Conservation (phyloP, 257 asterid species). For the Scutellaria barbata region DNA sequence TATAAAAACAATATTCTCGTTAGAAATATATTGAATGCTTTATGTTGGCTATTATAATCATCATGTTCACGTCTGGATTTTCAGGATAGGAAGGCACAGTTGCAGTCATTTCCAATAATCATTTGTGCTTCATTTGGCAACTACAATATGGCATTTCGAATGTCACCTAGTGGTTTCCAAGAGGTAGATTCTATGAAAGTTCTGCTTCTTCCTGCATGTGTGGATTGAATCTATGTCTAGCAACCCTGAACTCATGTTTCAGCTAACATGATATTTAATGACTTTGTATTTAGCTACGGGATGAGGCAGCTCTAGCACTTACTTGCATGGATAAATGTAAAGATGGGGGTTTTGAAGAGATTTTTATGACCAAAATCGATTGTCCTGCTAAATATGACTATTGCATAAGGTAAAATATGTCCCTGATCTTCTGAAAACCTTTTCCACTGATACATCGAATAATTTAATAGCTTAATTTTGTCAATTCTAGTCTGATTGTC, state of each 20-base stretch:
- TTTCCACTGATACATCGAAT: neutral
- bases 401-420: conserved; percentile 64
- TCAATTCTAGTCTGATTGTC: neutral
- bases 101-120: conserved; percentile 73
- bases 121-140: conserved; percentile 73
- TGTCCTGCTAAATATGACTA: conserved; percentile 83
- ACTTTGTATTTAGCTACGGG: conserved; percentile 62
- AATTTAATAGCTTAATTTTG: neutral
- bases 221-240: conserved; percentile 22
- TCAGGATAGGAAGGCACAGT: conserved; percentile 66
- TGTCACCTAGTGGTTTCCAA: conserved; percentile 81
- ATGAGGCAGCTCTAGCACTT: conserved; percentile 76
- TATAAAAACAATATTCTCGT: neutral
- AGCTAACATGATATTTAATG: conserved; percentile 28
- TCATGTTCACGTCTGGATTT: conserved; percentile 30
- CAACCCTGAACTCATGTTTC: neutral
- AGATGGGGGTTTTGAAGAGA: conserved; percentile 83
- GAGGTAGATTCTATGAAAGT: conserved; percentile 57
- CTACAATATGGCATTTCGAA: conserved; percentile 79
- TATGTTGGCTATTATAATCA: conserved; percentile 21
- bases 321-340: conserved; percentile 72
- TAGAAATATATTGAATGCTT: conserved; percentile 22
- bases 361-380: conserved; percentile 79
- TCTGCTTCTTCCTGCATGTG: conserved; percentile 15
- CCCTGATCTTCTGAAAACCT: conserved; percentile 18